A percentile compares a stretch with the other conserved stretches of the same genome.
Evolutionary conservation across 129 eudicot genomes (phyloP).

Genomic region (Chrysanthemum lavandulifolium): DNA sequence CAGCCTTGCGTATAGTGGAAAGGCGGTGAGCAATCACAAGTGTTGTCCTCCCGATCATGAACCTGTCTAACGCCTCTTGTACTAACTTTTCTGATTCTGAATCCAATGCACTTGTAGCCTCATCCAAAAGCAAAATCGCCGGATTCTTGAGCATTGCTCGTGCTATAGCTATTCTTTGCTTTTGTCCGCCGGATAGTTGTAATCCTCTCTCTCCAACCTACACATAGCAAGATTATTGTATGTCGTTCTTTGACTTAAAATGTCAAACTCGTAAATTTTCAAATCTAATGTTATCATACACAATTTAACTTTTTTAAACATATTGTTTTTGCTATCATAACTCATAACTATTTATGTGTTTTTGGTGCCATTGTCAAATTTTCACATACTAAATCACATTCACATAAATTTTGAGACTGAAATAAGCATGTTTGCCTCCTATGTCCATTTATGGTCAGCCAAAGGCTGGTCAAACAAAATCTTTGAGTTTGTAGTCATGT

Average conservation of each 20-base stretch:
- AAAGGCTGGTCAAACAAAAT: slow-evolving; percentile 35
- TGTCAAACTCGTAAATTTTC: background rate
- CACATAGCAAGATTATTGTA: background rate
- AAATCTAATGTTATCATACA: background rate
- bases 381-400: slow-evolving; percentile 6
- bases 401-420: background rate
- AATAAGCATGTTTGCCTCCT: slow-evolving; percentile 8
- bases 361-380: background rate
- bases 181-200: slow-evolving; percentile 97
- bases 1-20: slow-evolving; percentile 93
- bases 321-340: background rate
- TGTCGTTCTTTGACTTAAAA: no score
- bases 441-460: slow-evolving; percentile 23
- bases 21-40: slow-evolving; percentile 96
- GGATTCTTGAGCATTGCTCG: slow-evolving; percentile 98
- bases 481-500: slow-evolving; percentile 34
- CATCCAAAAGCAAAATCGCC: slow-evolving; percentile 83
- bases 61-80: slow-evolving; percentile 92
- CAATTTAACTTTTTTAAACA: background rate
- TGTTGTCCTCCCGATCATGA: slow-evolving; percentile 97
- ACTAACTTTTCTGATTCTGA: slow-evolving; percentile 95
- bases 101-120: slow-evolving; percentile 97
- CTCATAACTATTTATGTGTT: background rate
- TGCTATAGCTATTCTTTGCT: slow-evolving; percentile 94
- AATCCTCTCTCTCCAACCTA: slow-evolving; percentile 98